These are phyloP conservation scores for Leishmania turanica DNA, from an alignment of 208 protist genomes.

Conservation along the genomic window DNA sequence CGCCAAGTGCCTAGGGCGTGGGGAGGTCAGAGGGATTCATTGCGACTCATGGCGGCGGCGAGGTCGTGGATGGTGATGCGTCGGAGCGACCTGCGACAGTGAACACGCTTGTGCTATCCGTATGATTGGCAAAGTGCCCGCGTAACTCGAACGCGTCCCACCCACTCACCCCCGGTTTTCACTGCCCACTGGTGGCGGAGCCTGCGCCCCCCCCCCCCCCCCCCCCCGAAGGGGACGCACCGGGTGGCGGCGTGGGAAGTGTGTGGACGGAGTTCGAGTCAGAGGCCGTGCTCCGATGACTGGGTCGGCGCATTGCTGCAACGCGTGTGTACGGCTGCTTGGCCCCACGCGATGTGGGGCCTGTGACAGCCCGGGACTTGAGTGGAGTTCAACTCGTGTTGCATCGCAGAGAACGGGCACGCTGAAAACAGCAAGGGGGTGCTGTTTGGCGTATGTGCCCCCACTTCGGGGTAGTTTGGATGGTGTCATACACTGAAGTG, in stretches of 20 bases:
- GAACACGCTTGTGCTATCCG: neutral
- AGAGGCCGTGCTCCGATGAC: neutral
- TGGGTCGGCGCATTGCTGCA: neutral
- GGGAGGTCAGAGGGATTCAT: neutral
- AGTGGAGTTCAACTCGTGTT: neutral
- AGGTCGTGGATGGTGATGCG: neutral
- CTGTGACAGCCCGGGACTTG: neutral
- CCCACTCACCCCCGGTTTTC: neutral
- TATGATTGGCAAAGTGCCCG: neutral
- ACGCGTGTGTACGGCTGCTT: neutral
- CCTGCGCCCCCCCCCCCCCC: too few species aligned
- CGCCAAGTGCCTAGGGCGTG: neutral
- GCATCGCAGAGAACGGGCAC: neutral
- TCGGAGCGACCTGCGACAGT: neutral
- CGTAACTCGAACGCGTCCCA: neutral
- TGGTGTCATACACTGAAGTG: neutral
- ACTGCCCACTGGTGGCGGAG: neutral
- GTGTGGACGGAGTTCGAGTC: neutral
- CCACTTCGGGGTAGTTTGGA: neutral
- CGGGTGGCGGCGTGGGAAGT: neutral
- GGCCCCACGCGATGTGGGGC: neutral
- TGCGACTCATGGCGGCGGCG: neutral
- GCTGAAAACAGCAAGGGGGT: neutral
- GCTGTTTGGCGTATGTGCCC: neutral
- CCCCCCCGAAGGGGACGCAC: too few species aligned